Percentiles rank a stretch among this genome's conserved stretches.
Conservation (phyloP, 192 early-diverging fungal genomes). For the Allomyces javanicus region DNA sequence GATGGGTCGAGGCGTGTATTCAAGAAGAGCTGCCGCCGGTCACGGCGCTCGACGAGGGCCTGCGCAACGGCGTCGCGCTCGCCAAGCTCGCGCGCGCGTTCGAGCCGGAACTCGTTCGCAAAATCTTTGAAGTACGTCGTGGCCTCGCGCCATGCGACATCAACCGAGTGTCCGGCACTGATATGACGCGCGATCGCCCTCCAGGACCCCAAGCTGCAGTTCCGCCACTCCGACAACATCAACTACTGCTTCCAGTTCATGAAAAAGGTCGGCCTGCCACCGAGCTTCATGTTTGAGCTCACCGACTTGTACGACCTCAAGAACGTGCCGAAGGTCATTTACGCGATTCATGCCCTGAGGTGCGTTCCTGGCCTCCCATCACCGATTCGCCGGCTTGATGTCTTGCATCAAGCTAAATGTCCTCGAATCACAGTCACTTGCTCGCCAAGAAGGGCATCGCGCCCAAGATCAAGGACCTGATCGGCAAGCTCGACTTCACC, state of each 20-base stretch:
- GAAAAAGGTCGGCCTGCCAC: slow-evolving; percentile 56
- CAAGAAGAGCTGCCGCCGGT: slow-evolving; percentile 60
- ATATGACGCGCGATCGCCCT: not conserved
- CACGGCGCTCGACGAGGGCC: slow-evolving; percentile 61
- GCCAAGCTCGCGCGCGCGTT: slow-evolving; percentile 77
- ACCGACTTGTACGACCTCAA: slow-evolving; percentile 97
- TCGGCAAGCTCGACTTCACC: slow-evolving; percentile 79
- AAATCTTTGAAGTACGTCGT: slow-evolving; percentile 49
- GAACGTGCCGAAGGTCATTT: slow-evolving; percentile 97
- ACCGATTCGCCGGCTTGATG: not conserved
- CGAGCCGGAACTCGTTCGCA: slow-evolving; percentile 57
- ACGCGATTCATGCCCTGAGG: slow-evolving; percentile 91
- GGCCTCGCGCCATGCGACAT: too few species aligned
- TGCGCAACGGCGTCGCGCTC: slow-evolving; percentile 80
- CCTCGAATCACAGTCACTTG: slow-evolving; percentile 40
- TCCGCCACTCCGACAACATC: slow-evolving; percentile 92
- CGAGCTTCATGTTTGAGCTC: slow-evolving; percentile 83
- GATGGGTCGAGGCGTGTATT: slow-evolving; percentile 91
- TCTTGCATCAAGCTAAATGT: not conserved
- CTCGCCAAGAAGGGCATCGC: slow-evolving; percentile 63
- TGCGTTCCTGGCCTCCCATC: slow-evolving; percentile 7
- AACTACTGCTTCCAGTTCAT: slow-evolving; percentile 78
- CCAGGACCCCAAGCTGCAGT: slow-evolving; percentile 64
- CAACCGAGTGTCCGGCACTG: not conserved
- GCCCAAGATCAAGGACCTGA: slow-evolving; percentile 76